Conservation (phyloP, 1,139 yeast genomes). For the Geotrichum histeridarum region DNA sequence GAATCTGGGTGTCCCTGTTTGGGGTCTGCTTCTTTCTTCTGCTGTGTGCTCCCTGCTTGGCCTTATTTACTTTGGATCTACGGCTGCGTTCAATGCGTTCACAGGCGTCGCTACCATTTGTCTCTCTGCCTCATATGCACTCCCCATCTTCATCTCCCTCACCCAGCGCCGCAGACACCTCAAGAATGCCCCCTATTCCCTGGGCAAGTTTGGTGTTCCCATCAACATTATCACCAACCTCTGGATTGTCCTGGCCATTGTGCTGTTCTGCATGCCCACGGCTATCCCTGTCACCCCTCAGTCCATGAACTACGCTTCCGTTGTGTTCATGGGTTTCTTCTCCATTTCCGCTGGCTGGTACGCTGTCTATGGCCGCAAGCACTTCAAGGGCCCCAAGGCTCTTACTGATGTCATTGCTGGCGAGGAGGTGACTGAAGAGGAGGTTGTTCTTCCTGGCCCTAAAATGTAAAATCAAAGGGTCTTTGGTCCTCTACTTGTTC, state of each 20-base stretch:
- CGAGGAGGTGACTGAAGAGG: background rate
- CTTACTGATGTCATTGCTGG: slow-evolving; percentile 4
- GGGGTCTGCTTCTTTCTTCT: slow-evolving; percentile 66
- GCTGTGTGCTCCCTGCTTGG: slow-evolving; percentile 57
- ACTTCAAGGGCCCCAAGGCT: slow-evolving; percentile 18
- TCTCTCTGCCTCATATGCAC: slow-evolving; percentile 69
- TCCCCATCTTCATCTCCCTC: slow-evolving; percentile 62
- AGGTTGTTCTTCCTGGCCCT: background rate
- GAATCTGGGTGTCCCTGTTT: slow-evolving; percentile 57
- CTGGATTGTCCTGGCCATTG: slow-evolving; percentile 20
- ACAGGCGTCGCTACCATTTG: slow-evolving; percentile 78
- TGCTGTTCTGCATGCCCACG: slow-evolving; percentile 20
- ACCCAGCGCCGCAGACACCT: slow-evolving; percentile 46
- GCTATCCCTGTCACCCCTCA: slow-evolving; percentile 19
- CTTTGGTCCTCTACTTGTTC: background rate
- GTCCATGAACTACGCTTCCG: slow-evolving; percentile 20
- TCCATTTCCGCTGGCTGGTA: slow-evolving; percentile 19
- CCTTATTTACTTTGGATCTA: slow-evolving; percentile 58
- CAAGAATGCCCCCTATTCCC: slow-evolving; percentile 15
- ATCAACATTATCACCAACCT: slow-evolving; percentile 17
- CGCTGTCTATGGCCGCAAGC: slow-evolving; percentile 18
- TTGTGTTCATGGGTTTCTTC: slow-evolving; percentile 20
- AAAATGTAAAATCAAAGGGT: background rate
- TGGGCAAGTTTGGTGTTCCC: slow-evolving; percentile 16
- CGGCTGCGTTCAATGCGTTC: slow-evolving; percentile 75